phyloP scores from a whole-genome alignment of 2,329 filamentous ascomycete genomes.

The Cytospora piceae region DNA sequence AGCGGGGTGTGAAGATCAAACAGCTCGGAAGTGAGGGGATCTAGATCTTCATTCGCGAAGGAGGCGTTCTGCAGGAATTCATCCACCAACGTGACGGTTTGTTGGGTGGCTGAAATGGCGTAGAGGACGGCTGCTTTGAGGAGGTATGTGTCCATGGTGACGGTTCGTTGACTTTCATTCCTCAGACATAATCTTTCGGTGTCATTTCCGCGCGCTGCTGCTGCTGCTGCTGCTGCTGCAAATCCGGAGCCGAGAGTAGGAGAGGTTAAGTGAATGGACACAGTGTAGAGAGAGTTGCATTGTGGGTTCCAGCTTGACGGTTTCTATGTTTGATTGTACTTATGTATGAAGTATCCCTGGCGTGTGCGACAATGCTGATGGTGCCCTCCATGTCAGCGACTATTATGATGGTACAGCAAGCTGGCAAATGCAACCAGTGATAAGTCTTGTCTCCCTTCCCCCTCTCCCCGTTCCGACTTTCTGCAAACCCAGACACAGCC shows the following conservation, averaged over 20 bases:
- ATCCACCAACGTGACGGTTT: constrained; percentile 18
- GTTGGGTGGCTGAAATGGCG: constrained; percentile 21
- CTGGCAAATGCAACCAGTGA: neutral
- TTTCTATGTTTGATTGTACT: constrained; percentile 13
- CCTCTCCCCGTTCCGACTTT: neutral
- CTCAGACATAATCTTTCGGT: neutral
- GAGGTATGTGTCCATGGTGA: constrained; percentile 22
- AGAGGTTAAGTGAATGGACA: neutral
- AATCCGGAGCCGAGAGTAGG: neutral
- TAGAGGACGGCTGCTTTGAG: constrained; percentile 22
- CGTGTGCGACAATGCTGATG: constrained; percentile 1
- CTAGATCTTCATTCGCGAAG: constrained; percentile 13
- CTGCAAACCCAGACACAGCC: neutral
- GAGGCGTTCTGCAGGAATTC: constrained; percentile 19
- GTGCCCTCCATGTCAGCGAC: constrained; percentile 21
- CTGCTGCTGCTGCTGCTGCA: neutral
- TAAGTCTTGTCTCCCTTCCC: neutral
- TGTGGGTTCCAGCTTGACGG: neutral
- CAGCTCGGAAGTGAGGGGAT: constrained; percentile 27
- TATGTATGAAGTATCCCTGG: constrained; percentile 13
- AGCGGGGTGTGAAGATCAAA: constrained; percentile 24
- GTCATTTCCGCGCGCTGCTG: neutral
- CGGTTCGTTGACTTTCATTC: neutral
- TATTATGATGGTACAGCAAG: constrained; percentile 1
- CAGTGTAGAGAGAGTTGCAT: neutral